phyloP scores from a whole-genome alignment of 2,329 filamentous ascomycete species.

The Cladophialophora psammophila region DNA sequence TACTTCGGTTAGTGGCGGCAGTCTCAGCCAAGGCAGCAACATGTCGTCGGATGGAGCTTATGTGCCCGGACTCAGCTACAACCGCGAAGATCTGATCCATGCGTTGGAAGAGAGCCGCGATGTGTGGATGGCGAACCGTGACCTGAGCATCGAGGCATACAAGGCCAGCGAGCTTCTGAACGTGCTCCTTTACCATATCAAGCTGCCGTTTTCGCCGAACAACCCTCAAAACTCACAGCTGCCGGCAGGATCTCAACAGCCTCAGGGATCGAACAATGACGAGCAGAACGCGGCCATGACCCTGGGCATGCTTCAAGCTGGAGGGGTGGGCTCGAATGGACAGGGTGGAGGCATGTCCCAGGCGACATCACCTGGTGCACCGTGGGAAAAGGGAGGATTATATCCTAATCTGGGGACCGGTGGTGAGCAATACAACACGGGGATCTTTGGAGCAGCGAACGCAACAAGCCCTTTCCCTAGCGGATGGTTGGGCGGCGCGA shows the following conservation, averaged over 20 bases:
- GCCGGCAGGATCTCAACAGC: constrained; percentile 15
- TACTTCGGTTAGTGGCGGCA: constrained; percentile 38
- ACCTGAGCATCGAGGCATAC: constrained; percentile 85
- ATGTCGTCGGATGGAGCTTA: constrained; percentile 33
- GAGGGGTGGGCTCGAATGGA: constrained; percentile 37
- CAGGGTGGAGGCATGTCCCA: constrained; percentile 43
- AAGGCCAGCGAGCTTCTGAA: constrained; percentile 83
- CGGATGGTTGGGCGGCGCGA: constrained; percentile 62
- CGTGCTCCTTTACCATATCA: constrained; percentile 83
- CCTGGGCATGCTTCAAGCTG: constrained; percentile 67
- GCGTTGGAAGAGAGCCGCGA: constrained; percentile 74
- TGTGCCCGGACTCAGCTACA: constrained; percentile 35
- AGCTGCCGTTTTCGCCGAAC: constrained; percentile 29
- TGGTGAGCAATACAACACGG: constrained; percentile 25
- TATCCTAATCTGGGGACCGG: constrained; percentile 13
- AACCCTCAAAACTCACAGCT: constrained; percentile 39
- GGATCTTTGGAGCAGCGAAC: constrained; percentile 46
- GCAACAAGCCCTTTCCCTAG: constrained; percentile 61
- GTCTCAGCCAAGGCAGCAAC: constrained; percentile 36
- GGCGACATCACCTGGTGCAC: constrained; percentile 39
- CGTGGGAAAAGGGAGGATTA: constrained; percentile 42
- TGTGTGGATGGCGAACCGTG: constrained; percentile 81
- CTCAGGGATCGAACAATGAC: constrained; percentile 54
- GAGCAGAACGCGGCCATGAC: constrained; percentile 74
- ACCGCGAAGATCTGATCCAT: constrained; percentile 74